Conservation (phyloP, 2,329 filamentous ascomycete genomes). For the Sordariomycetes sp. region DNA sequence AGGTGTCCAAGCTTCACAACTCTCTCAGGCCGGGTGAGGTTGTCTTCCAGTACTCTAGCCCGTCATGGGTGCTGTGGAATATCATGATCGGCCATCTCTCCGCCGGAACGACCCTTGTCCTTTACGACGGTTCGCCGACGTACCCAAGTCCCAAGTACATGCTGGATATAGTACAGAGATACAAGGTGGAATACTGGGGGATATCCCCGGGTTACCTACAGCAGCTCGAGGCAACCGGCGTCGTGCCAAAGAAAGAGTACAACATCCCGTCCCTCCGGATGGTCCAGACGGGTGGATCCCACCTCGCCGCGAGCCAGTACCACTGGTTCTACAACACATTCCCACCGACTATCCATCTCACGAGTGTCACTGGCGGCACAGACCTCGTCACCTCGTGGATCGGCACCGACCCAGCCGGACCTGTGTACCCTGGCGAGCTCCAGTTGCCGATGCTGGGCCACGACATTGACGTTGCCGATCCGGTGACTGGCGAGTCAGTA, state of each 20-base stretch:
- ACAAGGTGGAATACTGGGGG: not conserved
- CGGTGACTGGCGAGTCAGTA: conserved; percentile 19
- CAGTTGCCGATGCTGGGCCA: conserved; percentile 28
- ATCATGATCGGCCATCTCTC: not conserved
- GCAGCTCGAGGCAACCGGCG: not conserved
- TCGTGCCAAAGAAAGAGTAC: not conserved
- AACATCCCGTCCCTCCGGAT: not conserved
- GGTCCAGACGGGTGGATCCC: not conserved
- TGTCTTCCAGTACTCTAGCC: not conserved
- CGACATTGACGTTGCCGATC: conserved; percentile 29
- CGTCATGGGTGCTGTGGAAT: not conserved
- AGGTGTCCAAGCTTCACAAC: not conserved
- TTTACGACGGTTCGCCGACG: not conserved
- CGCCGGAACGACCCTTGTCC: not conserved
- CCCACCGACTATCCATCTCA: not conserved
- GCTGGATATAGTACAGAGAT: not conserved
- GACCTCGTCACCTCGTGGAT: conserved; percentile 27
- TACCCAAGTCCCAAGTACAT: not conserved
- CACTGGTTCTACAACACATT: not conserved
- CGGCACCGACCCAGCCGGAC: conserved; percentile 13
- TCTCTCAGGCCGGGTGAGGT: not conserved
- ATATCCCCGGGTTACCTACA: not conserved
- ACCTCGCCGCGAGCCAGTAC: not conserved
- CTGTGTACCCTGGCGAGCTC: conserved; percentile 28
- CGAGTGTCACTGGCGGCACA: conserved; percentile 22